phyloP scores from a whole-genome alignment of 306 rosid species.

The Hippophae rhamnoides region DNA sequence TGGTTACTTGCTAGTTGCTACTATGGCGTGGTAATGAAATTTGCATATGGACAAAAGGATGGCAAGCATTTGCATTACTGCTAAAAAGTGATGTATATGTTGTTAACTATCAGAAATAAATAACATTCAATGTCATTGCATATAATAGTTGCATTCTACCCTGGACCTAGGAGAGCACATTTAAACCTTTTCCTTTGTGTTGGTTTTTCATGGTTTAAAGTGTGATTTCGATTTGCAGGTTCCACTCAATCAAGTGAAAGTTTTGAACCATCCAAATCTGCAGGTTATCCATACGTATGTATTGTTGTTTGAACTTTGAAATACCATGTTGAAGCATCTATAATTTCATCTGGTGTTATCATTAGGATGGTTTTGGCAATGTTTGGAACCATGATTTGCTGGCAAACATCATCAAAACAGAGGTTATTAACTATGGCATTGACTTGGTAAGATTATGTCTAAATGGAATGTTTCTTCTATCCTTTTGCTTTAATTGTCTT shows the following conservation, averaged over 20 bases:
- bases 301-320: neutral
- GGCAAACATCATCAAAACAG: conserved; percentile 48
- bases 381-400: conserved; percentile 59
- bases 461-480: neutral
- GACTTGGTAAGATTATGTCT: conserved; percentile 45
- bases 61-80: no score
- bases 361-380: conserved; percentile 84
- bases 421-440: conserved; percentile 34
- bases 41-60: no score
- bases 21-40: neutral
- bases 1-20: conserved; percentile 1
- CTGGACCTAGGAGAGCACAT: conserved; percentile 5
- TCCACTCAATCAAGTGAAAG: conserved; percentile 56
- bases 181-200: conserved; percentile 7
- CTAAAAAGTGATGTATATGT: no score
- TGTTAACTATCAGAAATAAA: no score
- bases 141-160: neutral
- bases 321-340: conserved; percentile 8
- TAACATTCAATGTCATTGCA: no score
- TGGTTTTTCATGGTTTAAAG: conserved; percentile 14
- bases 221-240: conserved; percentile 35
- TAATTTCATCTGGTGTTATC: conserved; percentile 20
- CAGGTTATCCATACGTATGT: conserved; percentile 44
- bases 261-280: conserved; percentile 70
- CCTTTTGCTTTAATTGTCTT: neutral